Base-by-base conservation (phyloP, 2,329 filamentous ascomycete species). In the Aspergillus sp. region DNA sequence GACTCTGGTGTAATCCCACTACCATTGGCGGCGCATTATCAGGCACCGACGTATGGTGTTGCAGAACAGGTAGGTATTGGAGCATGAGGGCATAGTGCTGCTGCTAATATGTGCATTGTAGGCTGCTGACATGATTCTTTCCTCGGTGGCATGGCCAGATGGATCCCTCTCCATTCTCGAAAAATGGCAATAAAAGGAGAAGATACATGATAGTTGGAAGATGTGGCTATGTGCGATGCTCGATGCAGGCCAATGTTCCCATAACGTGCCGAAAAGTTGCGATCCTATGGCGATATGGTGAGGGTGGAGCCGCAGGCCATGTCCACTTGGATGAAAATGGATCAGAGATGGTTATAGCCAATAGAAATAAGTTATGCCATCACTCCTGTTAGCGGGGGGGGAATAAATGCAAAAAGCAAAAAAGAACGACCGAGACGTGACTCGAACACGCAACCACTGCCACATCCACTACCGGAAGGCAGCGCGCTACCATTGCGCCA, bases 371-470 rank as follows among this genome's bases (percentile, higher is more conserved):
- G 6, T 9, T 2, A 9, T 17, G 5, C 41, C 12, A 23, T 17
- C 7, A 39, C 23, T 30, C 12, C 12, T 13, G 12, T 12, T 36
- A 36, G 2, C 10, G 32, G 10, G 28, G 10, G 28, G 9, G 28
- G 25, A 2, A 28, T 30, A 4, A 0, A 36, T 36, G 12, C 8
- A 5, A 21, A 19, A 23, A 8, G 1, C 2, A 55, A 55, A 55
- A 43, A 36, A 9, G n/a, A 45, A 55, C 53, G 52, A 45, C 52
- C 39, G 39, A 55, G 25, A 45, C 53, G 53, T 17, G 53, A 55
- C 53, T 55, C 53, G 53, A 55, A 55, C 53, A 28, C 53, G 53
- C 53, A 55, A 55, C 53, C 53, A 53, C 51, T 53, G 51, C 51
- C 51, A 36, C 32, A 36, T 41, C 51, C 12, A 39, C n/a, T n/a